Evolutionary conservation across 306 rosid genomes (phyloP).

Genomic region (Luffa acutangula): DNA sequence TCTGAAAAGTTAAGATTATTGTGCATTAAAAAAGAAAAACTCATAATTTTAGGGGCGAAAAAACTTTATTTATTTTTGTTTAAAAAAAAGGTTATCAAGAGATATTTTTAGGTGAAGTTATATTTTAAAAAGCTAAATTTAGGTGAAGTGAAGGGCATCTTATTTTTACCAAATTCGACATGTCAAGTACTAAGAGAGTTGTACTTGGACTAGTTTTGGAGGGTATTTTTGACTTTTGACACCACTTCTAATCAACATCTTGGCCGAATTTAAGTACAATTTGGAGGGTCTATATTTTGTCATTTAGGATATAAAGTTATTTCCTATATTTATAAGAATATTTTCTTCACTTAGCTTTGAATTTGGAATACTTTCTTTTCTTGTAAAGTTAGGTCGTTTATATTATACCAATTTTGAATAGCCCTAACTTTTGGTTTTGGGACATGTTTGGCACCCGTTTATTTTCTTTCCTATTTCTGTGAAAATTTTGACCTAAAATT

Average conservation of each 20-base stretch:
- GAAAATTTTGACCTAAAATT: not conserved
- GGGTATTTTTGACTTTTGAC: not conserved
- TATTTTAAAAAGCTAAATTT: no score
- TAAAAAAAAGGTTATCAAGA: no score
- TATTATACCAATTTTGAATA: not conserved
- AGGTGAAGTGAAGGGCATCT: not conserved
- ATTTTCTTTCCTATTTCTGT: not conserved
- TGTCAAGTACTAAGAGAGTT: not conserved
- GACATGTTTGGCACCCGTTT: not conserved
- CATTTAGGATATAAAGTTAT: not conserved
- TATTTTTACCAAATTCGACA: not conserved
- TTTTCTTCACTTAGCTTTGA: not conserved
- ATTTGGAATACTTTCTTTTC: not conserved
- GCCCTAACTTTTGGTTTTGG: not conserved
- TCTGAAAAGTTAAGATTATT: no score
- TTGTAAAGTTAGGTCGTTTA: conserved; percentile 4
- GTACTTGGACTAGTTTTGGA: not conserved
- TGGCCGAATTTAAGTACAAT: not conserved
- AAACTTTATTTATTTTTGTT: no score
- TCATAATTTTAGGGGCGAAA: no score
- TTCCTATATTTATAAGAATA: not conserved
- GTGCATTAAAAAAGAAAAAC: no score
- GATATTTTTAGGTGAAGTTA: no score
- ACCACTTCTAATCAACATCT: not conserved
- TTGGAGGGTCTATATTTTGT: not conserved